These are phyloP conservation scores for Colletotrichum sp. DNA, from an alignment of 2,329 filamentous ascomycete genomes.

Conservation along the genomic window DNA sequence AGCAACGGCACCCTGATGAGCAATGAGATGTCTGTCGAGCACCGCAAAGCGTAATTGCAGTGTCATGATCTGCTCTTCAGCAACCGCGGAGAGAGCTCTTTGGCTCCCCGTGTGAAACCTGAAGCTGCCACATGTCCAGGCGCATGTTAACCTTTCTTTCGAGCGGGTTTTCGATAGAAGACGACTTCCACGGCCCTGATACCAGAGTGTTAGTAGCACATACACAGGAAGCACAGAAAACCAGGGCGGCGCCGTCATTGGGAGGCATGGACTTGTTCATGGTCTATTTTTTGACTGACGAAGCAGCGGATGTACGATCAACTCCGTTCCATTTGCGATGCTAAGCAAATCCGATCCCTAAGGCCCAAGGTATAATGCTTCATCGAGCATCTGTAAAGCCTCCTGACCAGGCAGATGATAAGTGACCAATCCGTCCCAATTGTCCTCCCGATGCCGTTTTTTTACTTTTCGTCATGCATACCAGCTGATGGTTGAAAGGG, in stretches of 20 bases:
- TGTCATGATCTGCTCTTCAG: neutral
- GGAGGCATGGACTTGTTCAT: conserved; percentile 20
- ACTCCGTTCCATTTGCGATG: conserved; percentile 23
- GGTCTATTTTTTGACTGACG: conserved; percentile 19
- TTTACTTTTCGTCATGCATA: conserved; percentile 19
- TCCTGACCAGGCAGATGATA: conserved; percentile 23
- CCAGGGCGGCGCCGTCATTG: neutral
- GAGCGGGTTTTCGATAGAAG: neutral
- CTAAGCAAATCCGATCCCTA: conserved; percentile 24
- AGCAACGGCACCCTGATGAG: neutral
- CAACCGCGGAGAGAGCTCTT: neutral
- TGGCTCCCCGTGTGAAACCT: neutral
- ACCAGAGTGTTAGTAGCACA: neutral
- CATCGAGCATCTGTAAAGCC: conserved; percentile 23
- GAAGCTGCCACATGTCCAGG: neutral
- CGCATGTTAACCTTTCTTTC: neutral
- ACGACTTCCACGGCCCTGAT: neutral
- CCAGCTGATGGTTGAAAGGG: conserved; percentile 2
- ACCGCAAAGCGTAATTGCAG: neutral
- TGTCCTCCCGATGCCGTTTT: conserved; percentile 14
- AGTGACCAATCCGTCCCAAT: conserved; percentile 17
- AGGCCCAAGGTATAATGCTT: conserved; percentile 22
- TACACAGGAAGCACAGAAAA: neutral
- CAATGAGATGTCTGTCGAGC: neutral
- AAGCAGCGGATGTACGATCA: conserved; percentile 22